Percentiles rank a stretch among this genome's conserved stretches.
Evolutionary conservation across 768 basidiomycete species (phyloP).

Genomic region (Termitomyces sp.): DNA sequence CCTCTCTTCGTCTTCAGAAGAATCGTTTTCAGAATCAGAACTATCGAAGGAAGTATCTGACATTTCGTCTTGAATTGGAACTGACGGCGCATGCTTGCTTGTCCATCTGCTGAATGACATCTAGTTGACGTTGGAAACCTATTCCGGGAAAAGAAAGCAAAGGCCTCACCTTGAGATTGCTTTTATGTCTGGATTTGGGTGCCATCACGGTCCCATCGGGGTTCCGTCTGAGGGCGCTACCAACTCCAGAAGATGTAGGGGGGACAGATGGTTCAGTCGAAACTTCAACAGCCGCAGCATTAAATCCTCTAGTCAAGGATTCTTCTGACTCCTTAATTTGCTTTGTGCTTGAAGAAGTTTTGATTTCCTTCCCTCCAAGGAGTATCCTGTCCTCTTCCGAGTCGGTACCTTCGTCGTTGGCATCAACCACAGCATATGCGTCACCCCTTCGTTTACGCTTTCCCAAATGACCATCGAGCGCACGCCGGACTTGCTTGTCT

Average conservation of each 20-base stretch:
- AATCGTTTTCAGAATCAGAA: slow-evolving; percentile 70
- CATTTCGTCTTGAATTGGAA: slow-evolving; percentile 29
- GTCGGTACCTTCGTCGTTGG: slow-evolving; percentile 21
- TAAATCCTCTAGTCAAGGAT: neutral
- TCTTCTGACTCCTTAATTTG: slow-evolving; percentile 1
- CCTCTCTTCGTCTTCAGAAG: slow-evolving; percentile 17
- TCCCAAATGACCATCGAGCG: slow-evolving; percentile 40
- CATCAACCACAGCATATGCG: slow-evolving; percentile 30
- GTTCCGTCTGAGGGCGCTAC: slow-evolving; percentile 63
- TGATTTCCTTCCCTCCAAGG: neutral
- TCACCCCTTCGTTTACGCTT: slow-evolving; percentile 44
- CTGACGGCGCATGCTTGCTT: slow-evolving; percentile 18
- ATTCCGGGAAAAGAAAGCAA: neutral
- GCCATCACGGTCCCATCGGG: slow-evolving; percentile 52
- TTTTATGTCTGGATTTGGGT: slow-evolving; percentile 44
- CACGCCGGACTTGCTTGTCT: slow-evolving; percentile 50
- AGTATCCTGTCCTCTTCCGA: slow-evolving; percentile 19
- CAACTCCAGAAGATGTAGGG: slow-evolving; percentile 31
- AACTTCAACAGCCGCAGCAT: neutral
- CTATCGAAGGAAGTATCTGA: slow-evolving; percentile 69
- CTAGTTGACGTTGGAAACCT: slow-evolving; percentile 17
- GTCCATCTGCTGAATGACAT: slow-evolving; percentile 49
- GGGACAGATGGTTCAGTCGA: slow-evolving; percentile 5
- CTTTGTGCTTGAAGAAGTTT: neutral
- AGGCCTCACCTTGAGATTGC: slow-evolving; percentile 36